Conservation (phyloP, 805 yeast species). For the Metschnikowia drakensbergensis region DNA sequence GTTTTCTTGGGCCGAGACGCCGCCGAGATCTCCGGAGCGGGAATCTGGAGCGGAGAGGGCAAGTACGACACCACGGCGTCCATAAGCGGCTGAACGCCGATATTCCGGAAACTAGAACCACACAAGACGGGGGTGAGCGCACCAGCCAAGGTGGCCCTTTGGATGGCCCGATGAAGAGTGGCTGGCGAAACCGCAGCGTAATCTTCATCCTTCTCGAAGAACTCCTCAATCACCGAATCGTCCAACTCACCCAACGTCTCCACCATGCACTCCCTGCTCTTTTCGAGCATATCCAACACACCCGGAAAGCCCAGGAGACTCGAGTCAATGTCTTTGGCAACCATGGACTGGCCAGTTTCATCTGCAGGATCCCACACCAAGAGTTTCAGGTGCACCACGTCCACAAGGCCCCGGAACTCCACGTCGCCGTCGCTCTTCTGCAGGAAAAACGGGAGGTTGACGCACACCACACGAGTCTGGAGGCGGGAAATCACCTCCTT, state of each 20-base stretch:
- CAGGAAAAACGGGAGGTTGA: slow-evolving; percentile 74
- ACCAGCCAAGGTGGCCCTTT: slow-evolving; percentile 56
- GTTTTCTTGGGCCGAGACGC: slow-evolving; percentile 17
- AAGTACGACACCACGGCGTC: slow-evolving; percentile 65
- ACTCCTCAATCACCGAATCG: slow-evolving; percentile 71
- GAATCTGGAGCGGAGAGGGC: slow-evolving; percentile 74
- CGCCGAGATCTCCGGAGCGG: slow-evolving; percentile 49
- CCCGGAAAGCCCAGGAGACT: slow-evolving; percentile 10
- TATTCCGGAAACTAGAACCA: slow-evolving; percentile 88
- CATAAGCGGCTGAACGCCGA: slow-evolving; percentile 91
- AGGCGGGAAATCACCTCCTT: slow-evolving; percentile 75
- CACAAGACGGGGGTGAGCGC: slow-evolving; percentile 76
- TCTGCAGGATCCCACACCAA: slow-evolving; percentile 47
- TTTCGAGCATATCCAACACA: slow-evolving; percentile 45
- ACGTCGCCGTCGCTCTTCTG: slow-evolving; percentile 28
- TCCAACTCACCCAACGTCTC: slow-evolving; percentile 84
- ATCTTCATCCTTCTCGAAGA: slow-evolving; percentile 66
- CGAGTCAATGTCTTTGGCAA: slow-evolving; percentile 40
- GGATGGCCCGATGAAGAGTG: slow-evolving; percentile 56
- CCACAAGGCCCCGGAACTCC: slow-evolving; percentile 68
- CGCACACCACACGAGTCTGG: slow-evolving; percentile 65
- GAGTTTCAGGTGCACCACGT: slow-evolving; percentile 61
- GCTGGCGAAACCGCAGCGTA: slow-evolving; percentile 59
- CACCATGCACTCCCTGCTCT: slow-evolving; percentile 68
- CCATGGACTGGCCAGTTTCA: slow-evolving; percentile 50